Evolutionary conservation across 192 early-diverging fungal genomes (phyloP), one percentile per base, ranked within the genome.

Genomic region (Dimargaris xerosporica): DNA sequence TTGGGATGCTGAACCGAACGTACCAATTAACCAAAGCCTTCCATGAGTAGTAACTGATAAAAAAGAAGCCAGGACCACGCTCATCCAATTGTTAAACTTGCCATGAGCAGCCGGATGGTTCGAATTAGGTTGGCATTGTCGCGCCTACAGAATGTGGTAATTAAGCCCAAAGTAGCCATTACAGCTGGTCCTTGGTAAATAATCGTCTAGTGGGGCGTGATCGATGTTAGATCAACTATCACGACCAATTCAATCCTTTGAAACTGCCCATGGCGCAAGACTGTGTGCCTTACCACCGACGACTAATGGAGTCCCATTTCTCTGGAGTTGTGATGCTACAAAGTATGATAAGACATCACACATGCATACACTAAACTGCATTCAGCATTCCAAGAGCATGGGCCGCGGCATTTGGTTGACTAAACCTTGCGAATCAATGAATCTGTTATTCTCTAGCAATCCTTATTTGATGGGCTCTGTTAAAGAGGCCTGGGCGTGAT

Each of bases 231-330:
- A 9, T 19, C 26, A 43, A 26, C 30, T 71, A 76, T 71, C 67
- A 77, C 42, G 34, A 74, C 71, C 26, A 77, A 51, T 16, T 65
- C 64, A 9, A 78, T 65, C 43, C 65, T 43, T 4, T 44, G 29
- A n/a, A 73, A 63, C 4, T 75, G 64, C 17, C 64, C 60, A 9
- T n/a, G n/a, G n/a, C n/a, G n/a, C n/a, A n/a, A n/a, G n/a, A n/a
- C n/a, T n/a, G n/a, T n/a, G 59, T 44, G 48, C 69, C 75, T 61
- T 62, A 66, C 81, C 83, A 87, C 59, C 75, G 68, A 55, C 88
- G 65, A 2, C 82, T 85, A 71, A 80, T 77, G 1, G 78, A 74
- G 66, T 87, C 88, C 85, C 85, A 90, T 65, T 85, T 87, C 67
- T 90, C 88, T 17, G 88, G 88, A 3, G 88, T 90, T 10, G 88